Conservation (phyloP, 2,329 filamentous ascomycete species). For the Periglandula ipomoeae region DNA sequence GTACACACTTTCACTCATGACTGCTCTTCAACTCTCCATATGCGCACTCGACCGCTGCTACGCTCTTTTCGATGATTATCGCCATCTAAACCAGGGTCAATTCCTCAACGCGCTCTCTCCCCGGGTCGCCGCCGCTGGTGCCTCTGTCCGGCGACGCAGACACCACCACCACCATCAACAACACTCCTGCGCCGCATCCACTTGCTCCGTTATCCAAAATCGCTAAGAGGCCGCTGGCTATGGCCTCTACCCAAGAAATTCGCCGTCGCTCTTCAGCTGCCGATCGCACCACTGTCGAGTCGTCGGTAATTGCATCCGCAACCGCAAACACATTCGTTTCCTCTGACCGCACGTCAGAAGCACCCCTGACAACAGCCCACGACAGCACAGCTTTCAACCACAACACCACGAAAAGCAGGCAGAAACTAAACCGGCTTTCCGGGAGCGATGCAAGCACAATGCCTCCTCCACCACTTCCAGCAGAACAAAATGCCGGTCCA, state of each 20-base stretch:
- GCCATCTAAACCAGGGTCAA: conserved; percentile 28
- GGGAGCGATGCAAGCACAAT: conserved; percentile 15
- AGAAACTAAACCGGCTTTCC: not conserved
- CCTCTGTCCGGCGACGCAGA: conserved; percentile 29
- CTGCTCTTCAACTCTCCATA: conserved; percentile 35
- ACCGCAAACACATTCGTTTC: conserved; percentile 14
- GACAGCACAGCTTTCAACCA: conserved; percentile 1
- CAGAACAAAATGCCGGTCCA: conserved; percentile 27
- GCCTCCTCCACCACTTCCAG: conserved; percentile 27
- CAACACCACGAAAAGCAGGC: not conserved
- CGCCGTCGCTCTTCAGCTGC: conserved; percentile 31
- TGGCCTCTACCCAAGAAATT: conserved; percentile 28
- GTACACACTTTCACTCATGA: conserved; percentile 30
- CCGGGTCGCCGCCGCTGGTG: conserved; percentile 32
- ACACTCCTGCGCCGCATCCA: conserved; percentile 18
- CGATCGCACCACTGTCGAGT: conserved; percentile 23
- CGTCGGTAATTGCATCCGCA: conserved; percentile 13
- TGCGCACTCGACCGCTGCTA: conserved; percentile 38
- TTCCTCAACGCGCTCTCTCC: conserved; percentile 33
- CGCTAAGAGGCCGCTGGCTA: conserved; percentile 18
- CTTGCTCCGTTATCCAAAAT: conserved; percentile 21
- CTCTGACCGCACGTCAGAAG: conserved; percentile 9
- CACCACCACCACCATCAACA: conserved; percentile 6
- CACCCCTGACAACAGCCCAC: conserved; percentile 7
- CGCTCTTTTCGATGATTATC: conserved; percentile 35